phyloP scores from a whole-genome alignment of 108 stramenopile species.

The Pseudonitzschia delicatissima region DNA sequence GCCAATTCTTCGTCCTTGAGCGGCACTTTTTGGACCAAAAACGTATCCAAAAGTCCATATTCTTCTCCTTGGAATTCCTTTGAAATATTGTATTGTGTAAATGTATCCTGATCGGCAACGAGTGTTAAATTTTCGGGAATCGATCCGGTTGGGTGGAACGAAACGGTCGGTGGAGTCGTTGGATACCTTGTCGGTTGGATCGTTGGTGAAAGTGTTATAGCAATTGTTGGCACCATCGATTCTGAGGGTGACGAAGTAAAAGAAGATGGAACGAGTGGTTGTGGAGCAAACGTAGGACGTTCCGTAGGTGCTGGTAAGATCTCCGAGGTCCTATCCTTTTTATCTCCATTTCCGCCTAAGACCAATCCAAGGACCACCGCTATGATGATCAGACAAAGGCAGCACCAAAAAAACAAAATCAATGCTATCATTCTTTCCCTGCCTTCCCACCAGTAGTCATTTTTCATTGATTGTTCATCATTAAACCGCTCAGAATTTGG shows the following conservation, averaged over 20 bases:
- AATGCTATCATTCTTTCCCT: not conserved
- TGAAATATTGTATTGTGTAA: conserved; percentile 1
- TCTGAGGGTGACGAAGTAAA: not conserved
- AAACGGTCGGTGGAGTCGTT: conserved; percentile 20
- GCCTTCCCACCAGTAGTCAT: conserved; percentile 10
- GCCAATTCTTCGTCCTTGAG: conserved; percentile 11
- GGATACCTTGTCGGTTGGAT: conserved; percentile 12
- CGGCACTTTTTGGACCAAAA: conserved; percentile 28
- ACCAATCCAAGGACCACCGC: conserved; percentile 16
- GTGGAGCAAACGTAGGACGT: not conserved
- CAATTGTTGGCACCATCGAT: not conserved
- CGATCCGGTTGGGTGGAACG: conserved; percentile 15
- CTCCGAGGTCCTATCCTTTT: not conserved
- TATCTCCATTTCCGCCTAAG: conserved; percentile 2
- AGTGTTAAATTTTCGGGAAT: conserved; percentile 15
- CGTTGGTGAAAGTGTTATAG: conserved; percentile 10
- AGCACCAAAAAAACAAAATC: conserved; percentile 19
- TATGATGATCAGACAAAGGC: conserved; percentile 20
- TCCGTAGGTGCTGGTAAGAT: not conserved
- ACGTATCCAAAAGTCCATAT: conserved; percentile 8
- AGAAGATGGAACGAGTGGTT: conserved; percentile 6
- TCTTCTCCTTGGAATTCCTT: conserved; percentile 7
- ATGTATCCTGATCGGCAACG: conserved; percentile 22
- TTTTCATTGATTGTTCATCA: not conserved
- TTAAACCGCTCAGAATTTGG: not conserved